phyloP scores from a whole-genome alignment of 768 basidiomycete species.

The Lactifluus piperatus region DNA sequence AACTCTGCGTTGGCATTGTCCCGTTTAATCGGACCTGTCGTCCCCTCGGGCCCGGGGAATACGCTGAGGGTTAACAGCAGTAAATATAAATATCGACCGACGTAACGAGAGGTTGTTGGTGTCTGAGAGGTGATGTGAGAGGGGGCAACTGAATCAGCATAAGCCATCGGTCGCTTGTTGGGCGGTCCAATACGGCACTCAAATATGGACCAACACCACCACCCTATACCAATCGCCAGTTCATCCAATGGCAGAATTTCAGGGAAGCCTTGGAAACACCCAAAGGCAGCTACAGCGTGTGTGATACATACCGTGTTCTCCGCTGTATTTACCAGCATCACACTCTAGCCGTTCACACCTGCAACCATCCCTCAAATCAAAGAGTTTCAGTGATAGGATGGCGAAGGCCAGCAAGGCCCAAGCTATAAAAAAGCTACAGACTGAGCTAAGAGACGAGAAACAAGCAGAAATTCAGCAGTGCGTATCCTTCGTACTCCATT shows the following conservation, averaged over 20 bases:
- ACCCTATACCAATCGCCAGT: slow-evolving; percentile 36
- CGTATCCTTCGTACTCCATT: slow-evolving; percentile 9
- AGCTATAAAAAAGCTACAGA: slow-evolving; percentile 66
- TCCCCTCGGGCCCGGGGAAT: no score
- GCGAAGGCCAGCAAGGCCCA: slow-evolving; percentile 52
- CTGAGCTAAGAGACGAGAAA: slow-evolving; percentile 72
- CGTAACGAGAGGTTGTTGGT: background rate
- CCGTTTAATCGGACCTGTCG: no score
- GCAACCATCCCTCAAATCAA: slow-evolving; percentile 54
- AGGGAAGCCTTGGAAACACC: slow-evolving; percentile 58
- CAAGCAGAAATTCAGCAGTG: slow-evolving; percentile 56
- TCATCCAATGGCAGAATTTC: slow-evolving; percentile 60
- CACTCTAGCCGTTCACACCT: slow-evolving; percentile 56
- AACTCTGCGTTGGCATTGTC: no score
- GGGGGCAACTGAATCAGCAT: no score
- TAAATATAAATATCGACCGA: no score
- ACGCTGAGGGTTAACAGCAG: no score
- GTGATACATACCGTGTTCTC: slow-evolving; percentile 18
- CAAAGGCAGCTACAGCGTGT: slow-evolving; percentile 44
- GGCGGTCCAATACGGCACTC: background rate
- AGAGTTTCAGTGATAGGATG: slow-evolving; percentile 61
- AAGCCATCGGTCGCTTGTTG: no score
- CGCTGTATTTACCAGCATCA: slow-evolving; percentile 6
- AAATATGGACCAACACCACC: slow-evolving; percentile 1
- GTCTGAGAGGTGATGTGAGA: no score